Percentiles rank a stretch among this genome's conserved stretches.
Conservation (phyloP, 805 yeast species). For the Lipomyces sp. region DNA sequence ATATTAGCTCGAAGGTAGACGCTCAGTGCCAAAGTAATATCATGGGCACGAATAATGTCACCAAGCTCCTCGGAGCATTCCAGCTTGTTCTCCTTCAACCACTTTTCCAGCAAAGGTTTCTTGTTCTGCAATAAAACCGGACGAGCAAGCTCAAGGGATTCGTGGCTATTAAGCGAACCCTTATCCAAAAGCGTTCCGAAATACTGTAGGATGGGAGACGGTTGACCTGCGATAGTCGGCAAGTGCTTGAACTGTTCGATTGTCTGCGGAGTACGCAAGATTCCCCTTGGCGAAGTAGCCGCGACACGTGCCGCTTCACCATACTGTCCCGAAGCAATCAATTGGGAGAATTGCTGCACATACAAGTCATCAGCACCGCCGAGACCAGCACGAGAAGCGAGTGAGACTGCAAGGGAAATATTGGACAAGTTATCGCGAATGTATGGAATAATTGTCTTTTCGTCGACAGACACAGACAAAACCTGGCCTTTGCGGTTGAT, state of each 20-base stretch:
- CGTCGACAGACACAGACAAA: slow-evolving; percentile 85
- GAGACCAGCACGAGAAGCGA: slow-evolving; percentile 93
- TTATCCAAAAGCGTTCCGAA: slow-evolving; percentile 88
- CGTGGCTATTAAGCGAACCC: slow-evolving; percentile 89
- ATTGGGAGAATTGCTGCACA: slow-evolving; percentile 86
- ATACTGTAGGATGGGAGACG: slow-evolving; percentile 91
- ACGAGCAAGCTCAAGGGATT: slow-evolving; percentile 90
- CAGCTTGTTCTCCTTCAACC: slow-evolving; percentile 93
- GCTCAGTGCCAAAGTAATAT: slow-evolving; percentile 82
- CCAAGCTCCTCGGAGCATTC: slow-evolving; percentile 97
- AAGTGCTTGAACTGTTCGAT: slow-evolving; percentile 88
- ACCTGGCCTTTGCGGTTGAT: slow-evolving; percentile 96
- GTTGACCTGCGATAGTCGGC: slow-evolving; percentile 91
- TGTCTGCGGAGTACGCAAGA: slow-evolving; percentile 89
- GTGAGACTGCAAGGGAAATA: slow-evolving; percentile 79
- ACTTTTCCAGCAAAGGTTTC: slow-evolving; percentile 89
- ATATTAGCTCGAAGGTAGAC: slow-evolving; percentile 83
- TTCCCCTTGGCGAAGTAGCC: slow-evolving; percentile 82
- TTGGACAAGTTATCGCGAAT: slow-evolving; percentile 84
- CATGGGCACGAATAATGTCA: slow-evolving; percentile 89
- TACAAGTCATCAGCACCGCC: slow-evolving; percentile 96
- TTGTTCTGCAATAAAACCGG: slow-evolving; percentile 96
- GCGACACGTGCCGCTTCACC: slow-evolving; percentile 95
- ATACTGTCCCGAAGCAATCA: slow-evolving; percentile 83
- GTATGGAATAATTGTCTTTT: slow-evolving; percentile 84